Evolutionary conservation across 2,329 filamentous ascomycete species (phyloP).

Genomic region (Pyrenophora graminea): DNA sequence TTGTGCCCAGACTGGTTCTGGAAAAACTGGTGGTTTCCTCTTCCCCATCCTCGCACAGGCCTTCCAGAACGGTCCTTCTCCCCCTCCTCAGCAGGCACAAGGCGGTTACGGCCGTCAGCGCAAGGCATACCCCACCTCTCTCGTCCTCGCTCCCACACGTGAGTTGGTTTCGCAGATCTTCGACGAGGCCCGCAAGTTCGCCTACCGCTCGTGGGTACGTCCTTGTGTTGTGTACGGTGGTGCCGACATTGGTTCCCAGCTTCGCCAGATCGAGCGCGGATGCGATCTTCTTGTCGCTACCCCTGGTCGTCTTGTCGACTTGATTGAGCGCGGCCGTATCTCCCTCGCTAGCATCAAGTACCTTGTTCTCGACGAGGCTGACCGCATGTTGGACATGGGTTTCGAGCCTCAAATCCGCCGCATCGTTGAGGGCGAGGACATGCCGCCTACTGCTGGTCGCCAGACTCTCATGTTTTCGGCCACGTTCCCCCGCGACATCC

Average conservation of each 20-base stretch:
- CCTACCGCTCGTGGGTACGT: conserved; percentile 98
- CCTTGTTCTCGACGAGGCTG: conserved; percentile 96
- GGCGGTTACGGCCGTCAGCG: conserved; percentile 80
- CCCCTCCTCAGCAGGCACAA: conserved; percentile 64
- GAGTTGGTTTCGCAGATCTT: conserved; percentile 99
- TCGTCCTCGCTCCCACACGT: conserved; percentile 95
- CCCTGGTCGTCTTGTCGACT: conserved; percentile 92
- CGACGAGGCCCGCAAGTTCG: conserved; percentile 96
- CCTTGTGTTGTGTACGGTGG: conserved; percentile 98
- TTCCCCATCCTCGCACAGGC: conserved; percentile 99
- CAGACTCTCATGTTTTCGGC: conserved; percentile 99
- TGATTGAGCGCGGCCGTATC: conserved; percentile 98
- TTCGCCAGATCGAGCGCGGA: conserved; percentile 95
- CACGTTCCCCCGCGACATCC: conserved; percentile 98
- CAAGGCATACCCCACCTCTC: conserved; percentile 94
- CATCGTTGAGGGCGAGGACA: conserved; percentile 97
- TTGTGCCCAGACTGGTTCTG: conserved; percentile 98
- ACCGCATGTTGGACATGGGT: conserved; percentile 99
- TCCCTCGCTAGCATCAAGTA: conserved; percentile 99
- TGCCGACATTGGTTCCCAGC: conserved; percentile 97
- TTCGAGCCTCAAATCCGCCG: conserved; percentile 99
- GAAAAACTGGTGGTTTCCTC: conserved; percentile 99
- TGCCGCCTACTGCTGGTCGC: conserved; percentile 80
- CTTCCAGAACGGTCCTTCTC: conserved; percentile 83
- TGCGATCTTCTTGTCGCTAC: conserved; percentile 97